Base-by-base conservation (phyloP, 169 alveolate species). In the Eimeria sp. region DNA sequence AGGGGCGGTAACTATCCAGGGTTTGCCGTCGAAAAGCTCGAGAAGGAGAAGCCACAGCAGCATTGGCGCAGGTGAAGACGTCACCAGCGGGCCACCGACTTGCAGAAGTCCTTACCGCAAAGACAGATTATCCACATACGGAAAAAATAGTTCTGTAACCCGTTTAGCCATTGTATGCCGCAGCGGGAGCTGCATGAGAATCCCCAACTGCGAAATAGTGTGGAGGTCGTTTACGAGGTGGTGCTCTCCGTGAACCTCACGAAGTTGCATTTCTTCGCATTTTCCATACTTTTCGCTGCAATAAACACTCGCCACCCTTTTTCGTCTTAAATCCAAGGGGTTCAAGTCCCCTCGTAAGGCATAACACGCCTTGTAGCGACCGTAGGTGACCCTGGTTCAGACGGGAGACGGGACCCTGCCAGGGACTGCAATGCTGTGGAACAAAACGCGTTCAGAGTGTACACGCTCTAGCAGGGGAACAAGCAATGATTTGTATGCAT, bases 81-180 rank as follows among this genome's bases (percentile, higher is more conserved):
- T 74, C 83, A 74, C 83, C 83, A 16, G 88, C 71, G 49, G 88
- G 88, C 49, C 88, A 52, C 66, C 68, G 43, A 49, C 30, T 43
- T 49, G 88, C 25, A 78, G 14, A 52, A n/a, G 27, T 25, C 68
- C 30, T 46, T 8, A 49, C 18, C 46, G 8, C 8, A 6, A 30
- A 14, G 11, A 52, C 13, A 78, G 30, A 52, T 11, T 64, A 18
- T 25, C 49, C 46, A 52, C 3, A 27, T n/a, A 78, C 0, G 49
- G 68, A 49, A 27, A 18, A 52, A 16, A n/a, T 13, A n/a, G 1
- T 78, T n/a, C 27, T 54, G 66, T 40, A 54, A 56, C n/a, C 49
- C 52, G 23, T 25, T 37, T 20, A 20, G 33, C 20, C 20, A 9
- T 33, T 43, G 58, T 40, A 0, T 14, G 58, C 40, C 43, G 83